Conservation (phyloP, 2,329 filamentous ascomycete species). For the Paraphoma chrysanthemicola region DNA sequence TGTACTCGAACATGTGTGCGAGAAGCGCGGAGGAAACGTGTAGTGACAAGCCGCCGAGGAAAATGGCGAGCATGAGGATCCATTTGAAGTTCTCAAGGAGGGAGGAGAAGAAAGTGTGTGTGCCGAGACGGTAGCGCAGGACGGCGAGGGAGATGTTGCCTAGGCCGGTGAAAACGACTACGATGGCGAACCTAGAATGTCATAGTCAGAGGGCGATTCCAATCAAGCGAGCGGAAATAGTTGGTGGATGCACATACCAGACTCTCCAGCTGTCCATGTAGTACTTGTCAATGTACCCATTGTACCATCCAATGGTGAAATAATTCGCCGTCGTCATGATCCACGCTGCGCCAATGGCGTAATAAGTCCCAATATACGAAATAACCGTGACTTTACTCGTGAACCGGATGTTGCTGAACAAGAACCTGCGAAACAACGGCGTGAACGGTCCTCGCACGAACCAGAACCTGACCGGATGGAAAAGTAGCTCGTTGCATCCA, state of each 20-base stretch:
- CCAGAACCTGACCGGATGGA: conserved; percentile 72
- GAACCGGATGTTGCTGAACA: conserved; percentile 67
- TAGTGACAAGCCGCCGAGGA: conserved; percentile 80
- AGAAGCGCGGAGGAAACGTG: conserved; percentile 82
- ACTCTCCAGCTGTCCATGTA: conserved; percentile 78
- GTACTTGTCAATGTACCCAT: conserved; percentile 79
- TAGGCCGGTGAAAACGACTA: conserved; percentile 69
- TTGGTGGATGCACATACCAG: conserved; percentile 43
- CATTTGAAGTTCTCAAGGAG: conserved; percentile 68
- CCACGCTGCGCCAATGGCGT: conserved; percentile 72
- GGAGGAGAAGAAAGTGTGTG: conserved; percentile 58
- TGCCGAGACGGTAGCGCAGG: conserved; percentile 67
- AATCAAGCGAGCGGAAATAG: background rate
- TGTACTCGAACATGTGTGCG: conserved; percentile 82
- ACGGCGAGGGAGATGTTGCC: conserved; percentile 68
- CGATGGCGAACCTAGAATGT: conserved; percentile 56
- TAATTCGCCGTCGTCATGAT: conserved; percentile 73
- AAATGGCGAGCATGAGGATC: conserved; percentile 74
- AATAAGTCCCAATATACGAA: conserved; percentile 75
- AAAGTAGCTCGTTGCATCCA: conserved; percentile 75
- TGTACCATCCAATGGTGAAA: conserved; percentile 74
- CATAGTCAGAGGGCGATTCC: background rate
- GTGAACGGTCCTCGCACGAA: conserved; percentile 69
- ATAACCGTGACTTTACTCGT: conserved; percentile 75
- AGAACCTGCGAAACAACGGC: conserved; percentile 66